These are phyloP conservation scores for Posidonia oceanica DNA, from an alignment of 116 monocot species.

Conservation along the genomic window DNA sequence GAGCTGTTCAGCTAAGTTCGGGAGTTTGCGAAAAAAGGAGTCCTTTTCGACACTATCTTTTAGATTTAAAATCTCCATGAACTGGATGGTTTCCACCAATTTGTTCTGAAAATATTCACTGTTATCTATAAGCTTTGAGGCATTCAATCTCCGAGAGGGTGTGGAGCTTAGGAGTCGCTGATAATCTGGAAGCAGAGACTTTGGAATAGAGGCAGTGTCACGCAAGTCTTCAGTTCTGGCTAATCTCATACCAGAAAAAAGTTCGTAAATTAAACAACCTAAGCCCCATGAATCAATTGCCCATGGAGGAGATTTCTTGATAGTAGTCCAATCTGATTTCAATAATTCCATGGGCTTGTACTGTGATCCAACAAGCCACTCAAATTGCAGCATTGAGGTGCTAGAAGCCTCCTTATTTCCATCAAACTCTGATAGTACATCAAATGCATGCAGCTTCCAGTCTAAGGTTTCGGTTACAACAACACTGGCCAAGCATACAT, in stretches of 20 bases:
- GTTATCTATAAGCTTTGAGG: constrained; percentile 86
- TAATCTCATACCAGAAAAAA: constrained; percentile 81
- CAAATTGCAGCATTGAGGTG: constrained; percentile 84
- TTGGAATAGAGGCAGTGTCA: constrained; percentile 73
- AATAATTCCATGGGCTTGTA: constrained; percentile 90
- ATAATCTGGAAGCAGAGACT: constrained; percentile 98
- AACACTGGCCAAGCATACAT: constrained; percentile 88
- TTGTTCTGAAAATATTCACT: constrained; percentile 98
- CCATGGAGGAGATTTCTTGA: constrained; percentile 93
- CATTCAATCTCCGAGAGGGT: constrained; percentile 86
- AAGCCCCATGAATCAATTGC: constrained; percentile 97
- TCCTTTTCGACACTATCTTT: constrained; percentile 99
- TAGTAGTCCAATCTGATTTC: constrained; percentile 80
- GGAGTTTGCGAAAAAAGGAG: constrained; percentile 90
- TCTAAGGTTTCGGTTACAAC: constrained; percentile 96
- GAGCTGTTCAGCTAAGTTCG: constrained; percentile 86
- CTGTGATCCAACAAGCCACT: constrained; percentile 85
- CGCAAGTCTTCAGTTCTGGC: constrained; percentile 87
- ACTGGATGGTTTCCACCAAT: constrained; percentile 97
- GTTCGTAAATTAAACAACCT: constrained; percentile 96
- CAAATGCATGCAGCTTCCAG: constrained; percentile 98
- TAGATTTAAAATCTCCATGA: constrained; percentile 95
- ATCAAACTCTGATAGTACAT: constrained; percentile 96
- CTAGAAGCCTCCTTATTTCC: constrained; percentile 55
- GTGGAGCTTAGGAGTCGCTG: constrained; percentile 91